These are phyloP conservation scores for Kandelia obovata DNA, from an alignment of 345 rosid species.

Conservation along the genomic window DNA sequence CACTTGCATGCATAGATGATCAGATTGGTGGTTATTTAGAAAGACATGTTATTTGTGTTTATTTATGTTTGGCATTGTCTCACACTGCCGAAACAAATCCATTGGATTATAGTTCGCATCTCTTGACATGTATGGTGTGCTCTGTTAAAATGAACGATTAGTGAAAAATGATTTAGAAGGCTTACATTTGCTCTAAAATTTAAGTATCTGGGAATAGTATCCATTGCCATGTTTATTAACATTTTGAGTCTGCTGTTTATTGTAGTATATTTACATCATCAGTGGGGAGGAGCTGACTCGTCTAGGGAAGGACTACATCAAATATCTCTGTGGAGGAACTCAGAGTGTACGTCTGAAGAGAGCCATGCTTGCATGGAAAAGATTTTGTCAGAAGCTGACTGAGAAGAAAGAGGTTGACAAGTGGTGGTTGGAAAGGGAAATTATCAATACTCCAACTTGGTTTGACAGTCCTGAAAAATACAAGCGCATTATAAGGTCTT, in stretches of 20 bases:
- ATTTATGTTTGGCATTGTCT: no score
- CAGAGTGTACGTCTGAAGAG: conserved; percentile 59
- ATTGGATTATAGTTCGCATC: no score
- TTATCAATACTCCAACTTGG: conserved; percentile 62
- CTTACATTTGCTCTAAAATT: background rate
- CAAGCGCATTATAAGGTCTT: conserved; percentile 27
- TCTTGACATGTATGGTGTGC: no score
- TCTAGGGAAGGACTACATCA: conserved; percentile 66
- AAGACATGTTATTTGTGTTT: no score
- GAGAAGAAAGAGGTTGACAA: conserved; percentile 40
- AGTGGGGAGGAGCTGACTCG: conserved; percentile 62
- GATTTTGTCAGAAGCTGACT: conserved; percentile 24
- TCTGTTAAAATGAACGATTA: no score
- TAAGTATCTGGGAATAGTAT: background rate
- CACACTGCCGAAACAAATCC: no score
- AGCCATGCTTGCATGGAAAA: conserved; percentile 49
- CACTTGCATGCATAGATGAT: no score
- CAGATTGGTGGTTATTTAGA: no score
- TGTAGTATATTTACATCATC: conserved; percentile 67
- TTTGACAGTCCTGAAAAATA: conserved; percentile 69
- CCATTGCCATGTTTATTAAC: background rate
- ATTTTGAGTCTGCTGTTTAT: background rate
- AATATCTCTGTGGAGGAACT: conserved; percentile 44
- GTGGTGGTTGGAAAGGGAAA: conserved; percentile 61
- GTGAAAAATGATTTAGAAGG: background rate